Evolutionary conservation across 2,329 filamentous ascomycete species (phyloP).

Genomic region (Penicillium sp.): DNA sequence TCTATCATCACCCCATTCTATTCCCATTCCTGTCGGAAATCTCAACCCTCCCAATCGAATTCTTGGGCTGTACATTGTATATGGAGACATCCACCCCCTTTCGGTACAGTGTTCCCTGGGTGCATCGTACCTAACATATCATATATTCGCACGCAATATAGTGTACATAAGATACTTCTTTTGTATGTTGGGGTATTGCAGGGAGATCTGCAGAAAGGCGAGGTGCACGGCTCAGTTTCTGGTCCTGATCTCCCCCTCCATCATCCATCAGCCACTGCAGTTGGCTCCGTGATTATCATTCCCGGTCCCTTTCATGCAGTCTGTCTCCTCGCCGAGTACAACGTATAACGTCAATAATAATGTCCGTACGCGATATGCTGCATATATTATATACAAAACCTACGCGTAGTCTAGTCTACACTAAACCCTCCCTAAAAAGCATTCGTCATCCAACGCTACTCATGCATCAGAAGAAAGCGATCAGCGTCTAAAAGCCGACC

Average conservation of each 20-base stretch:
- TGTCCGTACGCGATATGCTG: neutral
- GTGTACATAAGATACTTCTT: neutral
- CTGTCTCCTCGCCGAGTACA: neutral
- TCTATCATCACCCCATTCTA: neutral
- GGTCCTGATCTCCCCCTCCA: slow-evolving; percentile 20
- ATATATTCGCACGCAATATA: neutral
- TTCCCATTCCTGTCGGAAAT: slow-evolving; percentile 1
- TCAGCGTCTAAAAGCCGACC: neutral
- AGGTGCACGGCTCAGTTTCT: slow-evolving; percentile 19
- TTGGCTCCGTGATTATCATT: slow-evolving; percentile 8
- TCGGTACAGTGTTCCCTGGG: neutral
- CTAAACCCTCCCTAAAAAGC: neutral
- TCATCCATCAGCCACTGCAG: slow-evolving; percentile 5
- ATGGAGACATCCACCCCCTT: neutral
- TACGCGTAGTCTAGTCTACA: neutral
- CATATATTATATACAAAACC: neutral
- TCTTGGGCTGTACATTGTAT: neutral
- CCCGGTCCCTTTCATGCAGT: slow-evolving; percentile 7
- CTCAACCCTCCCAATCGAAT: neutral
- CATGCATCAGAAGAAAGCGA: neutral
- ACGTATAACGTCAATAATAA: neutral
- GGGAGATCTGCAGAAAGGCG: slow-evolving; percentile 1
- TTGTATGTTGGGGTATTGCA: neutral
- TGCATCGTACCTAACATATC: slow-evolving; percentile 9
- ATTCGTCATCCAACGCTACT: slow-evolving; percentile 14